Base-by-base conservation (phyloP, 352 stramenopile genomes). In the Peronospora destructor region DNA sequence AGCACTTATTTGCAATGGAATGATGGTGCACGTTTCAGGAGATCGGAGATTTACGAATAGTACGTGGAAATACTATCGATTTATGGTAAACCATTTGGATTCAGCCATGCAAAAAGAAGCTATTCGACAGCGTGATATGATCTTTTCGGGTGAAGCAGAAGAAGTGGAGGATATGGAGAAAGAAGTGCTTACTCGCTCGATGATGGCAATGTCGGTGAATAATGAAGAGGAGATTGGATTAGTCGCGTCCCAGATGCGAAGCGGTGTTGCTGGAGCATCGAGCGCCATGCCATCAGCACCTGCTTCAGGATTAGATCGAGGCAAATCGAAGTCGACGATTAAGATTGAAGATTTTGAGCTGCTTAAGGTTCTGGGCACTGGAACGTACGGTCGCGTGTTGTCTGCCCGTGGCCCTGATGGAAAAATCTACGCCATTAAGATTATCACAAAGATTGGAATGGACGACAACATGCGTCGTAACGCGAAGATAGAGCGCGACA, bases 401-500 rank as follows among this genome's bases (percentile, higher is more conserved):
- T 93, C 83, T 21, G 83, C 83, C 4, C 75, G 80, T 8, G 73
- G 71, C 2, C 57, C 55, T 6, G 75, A 91, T 44, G 71, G 74
- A 47, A 73, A 80, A 10, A 67, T 93, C 37, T 93, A 86, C 41
- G 83, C 83, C 17, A 93, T 93, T 64, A 93, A 93, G 64, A 90
- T 93, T 61, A 88, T 93, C 33, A 86, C 70, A 19, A 93, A 93
- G 57, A 91, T 93, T 59, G 83, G 83, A 25, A 90, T 93, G 76
- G 80, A 93, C 54, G 78, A 91, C 9, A 87, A 68, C 28, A 69
- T 74, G 61, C 82, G 80, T 28, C 74, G 76, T 2, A 91, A 91
- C 42, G 79, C 80, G 11, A 93, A 93, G 64, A 71, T 91, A 30
- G 96, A 99, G 73, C 85, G 94, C 30, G 91, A 97, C 59, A 94